Base-by-base conservation (phyloP, 176 grass and related monocot genomes). In the Raddia distichophylla region DNA sequence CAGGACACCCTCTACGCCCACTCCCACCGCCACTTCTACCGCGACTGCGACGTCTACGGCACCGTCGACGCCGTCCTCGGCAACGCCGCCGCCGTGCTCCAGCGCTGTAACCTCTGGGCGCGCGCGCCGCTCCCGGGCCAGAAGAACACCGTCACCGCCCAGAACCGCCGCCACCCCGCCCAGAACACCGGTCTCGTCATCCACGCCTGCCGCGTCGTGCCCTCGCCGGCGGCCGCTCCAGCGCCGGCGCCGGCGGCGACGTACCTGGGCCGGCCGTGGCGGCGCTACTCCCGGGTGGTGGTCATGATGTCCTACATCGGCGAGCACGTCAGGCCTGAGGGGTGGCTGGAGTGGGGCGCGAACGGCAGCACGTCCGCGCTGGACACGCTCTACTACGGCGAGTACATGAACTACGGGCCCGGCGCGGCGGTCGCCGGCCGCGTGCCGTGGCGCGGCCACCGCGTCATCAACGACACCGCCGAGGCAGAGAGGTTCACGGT, bases 321-420 rank as follows among this genome's bases (percentile, higher is more conserved):
- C 2, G 64, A 62, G 27, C 79, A 91, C 55, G 75, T 94, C 33
- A 19, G 87, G 40, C 88, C 91, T 1, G 22, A 46, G 1, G 91
- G 88, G 63, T 94, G 91, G 91, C 88, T 90, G 40, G 82, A 76
- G 86, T 94, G 91, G 91, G n/a, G n/a, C n/a, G n/a, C n/a, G n/a
- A 86, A 93, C 57, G 49, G 44, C 57, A 50, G 44, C 15, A 67
- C 84, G 5, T 88, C 71, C 48, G 88, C 91, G 5, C 73, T 90
- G 5, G 82, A 83, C 56, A 88, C 85, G 18, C 80, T 93, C 73
- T 93, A 88, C 67, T 93, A 86, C 59, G 88, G 69, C 6, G 91
- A 90, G 85, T 93, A 93, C 78, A 90, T 79, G 82, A 94, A 94
- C 82, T 56, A 83, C 37, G 91, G 91, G 5, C 78, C 91, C 0